A percentile compares a stretch with the other conserved stretches of the same genome.
Evolutionary conservation across 257 asterid species (phyloP).

Genomic region (Ajuga chamaepitys): DNA sequence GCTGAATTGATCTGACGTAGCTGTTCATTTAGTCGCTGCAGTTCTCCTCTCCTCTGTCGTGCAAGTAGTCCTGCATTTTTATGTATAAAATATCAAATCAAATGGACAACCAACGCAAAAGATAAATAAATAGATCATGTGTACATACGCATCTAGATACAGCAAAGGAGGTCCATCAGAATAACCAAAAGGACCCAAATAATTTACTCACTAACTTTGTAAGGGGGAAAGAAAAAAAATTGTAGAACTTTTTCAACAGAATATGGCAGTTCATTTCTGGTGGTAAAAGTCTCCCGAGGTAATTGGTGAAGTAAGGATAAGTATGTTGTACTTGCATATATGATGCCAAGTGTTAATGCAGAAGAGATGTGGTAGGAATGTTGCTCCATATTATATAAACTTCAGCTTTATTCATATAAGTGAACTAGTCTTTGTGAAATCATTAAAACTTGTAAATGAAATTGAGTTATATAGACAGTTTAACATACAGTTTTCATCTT

Average conservation of each 20-base stretch:
- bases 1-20: conserved; percentile 92
- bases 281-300: not conserved
- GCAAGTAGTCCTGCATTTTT: conserved; percentile 72
- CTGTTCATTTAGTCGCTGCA: conserved; percentile 83
- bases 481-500: not conserved
- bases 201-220: not conserved
- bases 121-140: not conserved
- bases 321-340: not conserved
- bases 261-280: not conserved
- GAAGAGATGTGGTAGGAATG: not conserved
- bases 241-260: not conserved
- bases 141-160: not conserved
- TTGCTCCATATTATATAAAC: not conserved
- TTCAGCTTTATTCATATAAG: not conserved
- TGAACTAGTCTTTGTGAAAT: not conserved
- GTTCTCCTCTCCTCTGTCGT: conserved; percentile 84
- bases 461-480: not conserved
- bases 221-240: not conserved
- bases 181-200: not conserved
- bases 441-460: not conserved
- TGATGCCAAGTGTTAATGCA: not conserved
- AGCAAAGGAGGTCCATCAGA: not conserved
- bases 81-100: not conserved
- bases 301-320: not conserved
- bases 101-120: not conserved